A percentile compares a stretch with the other conserved stretches of the same genome.
Evolutionary conservation across 1,284 basidiomycete species (phyloP).

Genomic region (Veloboletus limbatus): DNA sequence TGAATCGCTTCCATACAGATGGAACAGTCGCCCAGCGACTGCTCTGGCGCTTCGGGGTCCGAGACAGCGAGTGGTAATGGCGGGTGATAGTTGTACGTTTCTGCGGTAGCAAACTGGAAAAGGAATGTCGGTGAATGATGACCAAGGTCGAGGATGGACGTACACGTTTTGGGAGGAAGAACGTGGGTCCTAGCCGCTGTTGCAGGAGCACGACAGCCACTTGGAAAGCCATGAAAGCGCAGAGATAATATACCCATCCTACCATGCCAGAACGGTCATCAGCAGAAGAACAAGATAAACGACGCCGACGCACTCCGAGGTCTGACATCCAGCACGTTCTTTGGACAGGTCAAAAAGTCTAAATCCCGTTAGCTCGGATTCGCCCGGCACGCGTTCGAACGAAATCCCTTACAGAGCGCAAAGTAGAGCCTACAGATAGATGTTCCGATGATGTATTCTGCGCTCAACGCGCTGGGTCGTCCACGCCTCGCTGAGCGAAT

Average conservation of each 20-base stretch:
- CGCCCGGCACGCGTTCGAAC: background rate
- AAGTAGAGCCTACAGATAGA: constrained; percentile 69
- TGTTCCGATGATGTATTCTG: constrained; percentile 77
- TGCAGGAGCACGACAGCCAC: constrained; percentile 68
- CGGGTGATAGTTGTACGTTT: constrained; percentile 84
- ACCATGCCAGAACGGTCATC: constrained; percentile 4
- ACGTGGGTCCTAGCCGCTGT: constrained; percentile 74
- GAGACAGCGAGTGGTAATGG: constrained; percentile 53
- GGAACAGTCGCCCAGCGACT: constrained; percentile 78
- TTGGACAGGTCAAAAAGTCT: constrained; percentile 83
- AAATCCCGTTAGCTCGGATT: constrained; percentile 9
- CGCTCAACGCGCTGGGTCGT: constrained; percentile 63
- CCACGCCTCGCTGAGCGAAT: constrained; percentile 71
- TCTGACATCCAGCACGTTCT: constrained; percentile 81
- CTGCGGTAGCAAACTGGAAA: constrained; percentile 55
- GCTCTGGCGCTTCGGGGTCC: constrained; percentile 70
- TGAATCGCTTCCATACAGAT: constrained; percentile 89
- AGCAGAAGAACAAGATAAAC: constrained; percentile 1
- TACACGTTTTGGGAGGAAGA: constrained; percentile 73
- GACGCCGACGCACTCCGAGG: constrained; percentile 50
- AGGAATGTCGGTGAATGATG: background rate
- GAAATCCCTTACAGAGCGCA: constrained; percentile 62
- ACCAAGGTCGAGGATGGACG: background rate
- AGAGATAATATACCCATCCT: constrained; percentile 71
- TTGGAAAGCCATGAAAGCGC: constrained; percentile 63